Evolutionary conservation across 257 asterid species (phyloP).

Genomic region (Linaria vulgaris): DNA sequence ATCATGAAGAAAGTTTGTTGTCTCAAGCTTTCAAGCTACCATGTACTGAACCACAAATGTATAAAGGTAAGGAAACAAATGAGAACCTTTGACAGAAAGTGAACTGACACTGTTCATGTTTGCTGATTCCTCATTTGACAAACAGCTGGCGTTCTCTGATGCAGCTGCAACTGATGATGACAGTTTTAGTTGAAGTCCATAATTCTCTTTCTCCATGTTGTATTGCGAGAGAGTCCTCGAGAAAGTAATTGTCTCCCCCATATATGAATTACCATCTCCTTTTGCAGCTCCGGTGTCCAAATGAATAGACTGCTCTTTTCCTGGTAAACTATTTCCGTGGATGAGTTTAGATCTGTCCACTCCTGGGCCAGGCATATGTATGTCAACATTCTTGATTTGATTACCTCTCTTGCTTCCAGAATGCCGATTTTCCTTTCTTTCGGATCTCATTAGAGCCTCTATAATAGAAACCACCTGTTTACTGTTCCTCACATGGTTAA

Average conservation of each 20-base stretch:
- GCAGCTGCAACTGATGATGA: slow-evolving; percentile 47
- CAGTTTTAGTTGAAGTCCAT: slow-evolving; percentile 50
- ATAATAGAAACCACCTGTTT: slow-evolving; percentile 90
- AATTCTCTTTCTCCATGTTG: slow-evolving; percentile 40
- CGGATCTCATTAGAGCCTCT: slow-evolving; percentile 73
- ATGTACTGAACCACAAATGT: neutral
- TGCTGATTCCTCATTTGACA: slow-evolving; percentile 65
- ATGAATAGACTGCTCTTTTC: slow-evolving; percentile 43
- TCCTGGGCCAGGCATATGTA: neutral
- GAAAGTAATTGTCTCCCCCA: slow-evolving; percentile 33
- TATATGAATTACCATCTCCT: slow-evolving; percentile 33
- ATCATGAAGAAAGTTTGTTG: neutral
- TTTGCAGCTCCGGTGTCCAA: slow-evolving; percentile 29
- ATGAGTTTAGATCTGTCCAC: slow-evolving; percentile 13
- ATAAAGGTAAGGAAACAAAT: neutral
- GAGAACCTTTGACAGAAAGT: slow-evolving; percentile 71
- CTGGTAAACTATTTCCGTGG: slow-evolving; percentile 28
- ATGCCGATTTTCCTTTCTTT: slow-evolving; percentile 40
- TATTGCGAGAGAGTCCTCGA: slow-evolving; percentile 34
- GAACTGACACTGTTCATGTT: slow-evolving; percentile 55
- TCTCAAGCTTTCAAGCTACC: slow-evolving; percentile 10
- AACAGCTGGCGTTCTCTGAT: slow-evolving; percentile 49
- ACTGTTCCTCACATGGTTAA: slow-evolving; percentile 87
- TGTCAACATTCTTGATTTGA: slow-evolving; percentile 33
- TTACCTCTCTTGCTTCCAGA: slow-evolving; percentile 36